A percentile compares a stretch with the other conserved stretches of the same genome.
Conservation (phyloP, 257 asterid species). For the Gardenia jasminoides region DNA sequence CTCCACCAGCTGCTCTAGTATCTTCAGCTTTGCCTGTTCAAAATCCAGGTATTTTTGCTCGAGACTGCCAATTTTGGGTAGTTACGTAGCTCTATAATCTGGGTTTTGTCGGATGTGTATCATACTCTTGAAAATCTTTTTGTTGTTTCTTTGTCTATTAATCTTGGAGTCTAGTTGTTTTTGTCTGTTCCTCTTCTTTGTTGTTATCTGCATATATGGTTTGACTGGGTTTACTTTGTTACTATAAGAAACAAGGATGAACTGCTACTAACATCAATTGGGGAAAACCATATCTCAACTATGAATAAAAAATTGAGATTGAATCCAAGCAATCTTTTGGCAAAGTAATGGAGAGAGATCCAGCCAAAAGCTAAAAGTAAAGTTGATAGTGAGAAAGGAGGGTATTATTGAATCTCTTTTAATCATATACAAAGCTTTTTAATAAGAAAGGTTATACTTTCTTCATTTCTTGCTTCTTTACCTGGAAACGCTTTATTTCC, state of each 20-base stretch:
- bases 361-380: conserved; percentile 36
- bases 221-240: conserved; percentile 27
- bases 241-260: conserved; percentile 23
- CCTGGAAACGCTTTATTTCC: conserved; percentile 13
- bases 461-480: conserved; percentile 16
- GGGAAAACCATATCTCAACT: conserved; percentile 14
- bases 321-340: conserved; percentile 37
- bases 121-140: conserved; percentile 12
- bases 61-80: conserved; percentile 19
- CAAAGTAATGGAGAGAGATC: conserved; percentile 39
- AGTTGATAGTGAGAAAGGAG: conserved; percentile 26
- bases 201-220: conserved; percentile 39
- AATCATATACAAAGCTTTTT: conserved; percentile 28
- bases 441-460: conserved; percentile 24
- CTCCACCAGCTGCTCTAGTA: conserved; percentile 20
- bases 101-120: conserved; percentile 28
- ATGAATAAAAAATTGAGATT: conserved; percentile 28
- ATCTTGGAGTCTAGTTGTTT: conserved; percentile 39
- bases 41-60: conserved; percentile 50
- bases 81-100: conserved; percentile 23
- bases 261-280: conserved; percentile 26
- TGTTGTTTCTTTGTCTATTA: conserved; percentile 38
- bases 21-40: conserved; percentile 41
- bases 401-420: conserved; percentile 32
- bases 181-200: conserved; percentile 57